Conservation (phyloP, 768 basidiomycete genomes). For the Podaxis mareebaensis region DNA sequence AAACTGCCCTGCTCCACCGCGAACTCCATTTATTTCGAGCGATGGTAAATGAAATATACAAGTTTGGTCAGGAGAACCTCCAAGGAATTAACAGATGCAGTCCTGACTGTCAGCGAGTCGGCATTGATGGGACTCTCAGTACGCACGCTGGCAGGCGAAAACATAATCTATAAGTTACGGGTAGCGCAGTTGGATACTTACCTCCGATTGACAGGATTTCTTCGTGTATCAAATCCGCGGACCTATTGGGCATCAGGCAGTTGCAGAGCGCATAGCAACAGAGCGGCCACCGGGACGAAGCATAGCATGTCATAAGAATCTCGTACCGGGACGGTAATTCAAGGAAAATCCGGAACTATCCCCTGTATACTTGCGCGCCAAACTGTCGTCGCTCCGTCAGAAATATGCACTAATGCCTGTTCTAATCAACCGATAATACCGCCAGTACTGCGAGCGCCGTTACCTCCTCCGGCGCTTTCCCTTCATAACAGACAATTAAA, state of each 20-base stretch:
- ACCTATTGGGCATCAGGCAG: not conserved
- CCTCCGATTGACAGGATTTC: not conserved
- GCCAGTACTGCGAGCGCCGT: not conserved
- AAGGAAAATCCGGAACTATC: not conserved
- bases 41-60: not conserved
- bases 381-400: not conserved
- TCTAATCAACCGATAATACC: not conserved
- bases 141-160: too few species aligned
- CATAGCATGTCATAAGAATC: not conserved
- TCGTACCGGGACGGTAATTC: not conserved
- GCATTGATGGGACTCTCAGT: not conserved
- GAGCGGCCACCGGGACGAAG: not conserved
- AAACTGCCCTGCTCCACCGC: not conserved
- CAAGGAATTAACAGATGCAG: conserved; percentile 1
- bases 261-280: not conserved
- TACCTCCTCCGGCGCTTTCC: not conserved
- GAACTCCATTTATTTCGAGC: not conserved
- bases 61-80: not conserved
- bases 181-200: not conserved
- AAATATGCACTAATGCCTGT: not conserved
- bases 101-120: not conserved
- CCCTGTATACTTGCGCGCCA: not conserved
- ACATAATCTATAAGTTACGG: too few species aligned
- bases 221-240: not conserved
- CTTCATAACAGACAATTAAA: not conserved